Conservation (phyloP, 805 yeast species). For the Wickerhamiella shivajii region DNA sequence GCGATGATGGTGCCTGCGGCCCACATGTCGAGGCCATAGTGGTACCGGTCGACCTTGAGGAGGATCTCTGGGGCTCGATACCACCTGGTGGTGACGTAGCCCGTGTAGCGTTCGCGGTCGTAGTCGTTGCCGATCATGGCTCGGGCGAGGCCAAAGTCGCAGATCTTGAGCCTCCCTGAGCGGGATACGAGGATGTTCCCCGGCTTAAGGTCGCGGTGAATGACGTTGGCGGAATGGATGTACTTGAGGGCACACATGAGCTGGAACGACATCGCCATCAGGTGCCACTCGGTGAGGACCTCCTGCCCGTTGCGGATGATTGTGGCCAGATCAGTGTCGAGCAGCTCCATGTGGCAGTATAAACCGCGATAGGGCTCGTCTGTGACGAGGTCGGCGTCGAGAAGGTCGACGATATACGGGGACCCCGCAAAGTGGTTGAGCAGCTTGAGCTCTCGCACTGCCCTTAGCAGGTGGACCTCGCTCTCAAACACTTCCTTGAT, state of each 20-base stretch:
- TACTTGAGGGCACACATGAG: constrained; percentile 75
- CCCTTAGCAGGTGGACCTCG: constrained; percentile 58
- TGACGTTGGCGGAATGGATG: constrained; percentile 82
- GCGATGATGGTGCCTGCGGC: constrained; percentile 84
- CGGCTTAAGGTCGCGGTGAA: constrained; percentile 86
- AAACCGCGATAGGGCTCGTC: constrained; percentile 66
- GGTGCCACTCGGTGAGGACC: constrained; percentile 73
- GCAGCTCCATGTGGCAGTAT: constrained; percentile 75
- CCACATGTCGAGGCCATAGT: constrained; percentile 66
- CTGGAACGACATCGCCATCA: constrained; percentile 63
- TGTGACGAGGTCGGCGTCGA: constrained; percentile 60
- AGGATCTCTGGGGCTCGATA: constrained; percentile 88
- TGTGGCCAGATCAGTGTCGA: constrained; percentile 65
- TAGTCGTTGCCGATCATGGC: constrained; percentile 35
- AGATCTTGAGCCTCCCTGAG: constrained; percentile 65
- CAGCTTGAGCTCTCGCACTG: constrained; percentile 67
- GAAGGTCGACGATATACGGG: constrained; percentile 56
- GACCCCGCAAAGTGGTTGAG: constrained; percentile 80
- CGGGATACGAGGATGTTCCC: constrained; percentile 69
- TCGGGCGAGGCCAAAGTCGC: constrained; percentile 89
- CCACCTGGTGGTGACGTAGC: constrained; percentile 89
- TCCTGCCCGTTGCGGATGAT: constrained; percentile 46
- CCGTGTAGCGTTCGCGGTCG: constrained; percentile 22
- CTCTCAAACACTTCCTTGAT: constrained; percentile 54
- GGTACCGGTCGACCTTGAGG: constrained; percentile 24